Conservation (phyloP, 495 filamentous ascomycete species). For the Sordaria brevicollis region DNA sequence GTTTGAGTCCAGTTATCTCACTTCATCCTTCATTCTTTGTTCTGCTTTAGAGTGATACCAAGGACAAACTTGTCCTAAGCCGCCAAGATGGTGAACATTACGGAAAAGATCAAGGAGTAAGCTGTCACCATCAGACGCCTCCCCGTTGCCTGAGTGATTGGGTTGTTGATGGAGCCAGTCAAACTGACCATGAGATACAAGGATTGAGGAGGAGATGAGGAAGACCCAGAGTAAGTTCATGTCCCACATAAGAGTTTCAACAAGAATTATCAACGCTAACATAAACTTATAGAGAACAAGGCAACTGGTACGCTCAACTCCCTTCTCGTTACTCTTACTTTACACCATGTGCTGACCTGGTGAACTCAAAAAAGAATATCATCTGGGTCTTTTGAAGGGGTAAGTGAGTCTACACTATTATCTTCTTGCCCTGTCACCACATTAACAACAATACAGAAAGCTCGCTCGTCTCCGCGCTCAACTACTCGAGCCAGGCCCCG, state of each 20-base stretch:
- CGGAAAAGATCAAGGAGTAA: constrained; percentile 98
- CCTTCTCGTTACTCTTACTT: neutral
- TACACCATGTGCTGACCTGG: constrained; percentile 5
- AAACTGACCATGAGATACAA: constrained; percentile 27
- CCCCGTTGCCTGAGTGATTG: neutral
- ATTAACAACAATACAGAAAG: constrained; percentile 50
- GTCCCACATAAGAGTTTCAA: neutral
- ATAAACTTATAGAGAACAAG: constrained; percentile 71
- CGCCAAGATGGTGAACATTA: constrained; percentile 95
- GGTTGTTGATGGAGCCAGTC: neutral
- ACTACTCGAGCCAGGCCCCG: constrained; percentile 81
- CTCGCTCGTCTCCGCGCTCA: constrained; percentile 92
- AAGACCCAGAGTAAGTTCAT: constrained; percentile 77
- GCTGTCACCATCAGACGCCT: constrained; percentile 13
- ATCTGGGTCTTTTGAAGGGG: constrained; percentile 97
- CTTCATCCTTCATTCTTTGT: constrained; percentile 5
- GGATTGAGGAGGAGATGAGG: constrained; percentile 99
- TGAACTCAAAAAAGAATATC: constrained; percentile 65
- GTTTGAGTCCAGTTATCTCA: neutral
- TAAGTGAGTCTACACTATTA: constrained; percentile 25
- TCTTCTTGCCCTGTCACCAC: neutral
- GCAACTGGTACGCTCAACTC: constrained; percentile 63
- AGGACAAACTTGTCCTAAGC: constrained; percentile 13
- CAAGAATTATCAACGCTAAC: constrained; percentile 24
- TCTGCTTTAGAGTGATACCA: constrained; percentile 1